A percentile compares a stretch with the other conserved stretches of the same genome.
Conservation (phyloP, 176 grass and related monocot species). For the Ensete glaucum region DNA sequence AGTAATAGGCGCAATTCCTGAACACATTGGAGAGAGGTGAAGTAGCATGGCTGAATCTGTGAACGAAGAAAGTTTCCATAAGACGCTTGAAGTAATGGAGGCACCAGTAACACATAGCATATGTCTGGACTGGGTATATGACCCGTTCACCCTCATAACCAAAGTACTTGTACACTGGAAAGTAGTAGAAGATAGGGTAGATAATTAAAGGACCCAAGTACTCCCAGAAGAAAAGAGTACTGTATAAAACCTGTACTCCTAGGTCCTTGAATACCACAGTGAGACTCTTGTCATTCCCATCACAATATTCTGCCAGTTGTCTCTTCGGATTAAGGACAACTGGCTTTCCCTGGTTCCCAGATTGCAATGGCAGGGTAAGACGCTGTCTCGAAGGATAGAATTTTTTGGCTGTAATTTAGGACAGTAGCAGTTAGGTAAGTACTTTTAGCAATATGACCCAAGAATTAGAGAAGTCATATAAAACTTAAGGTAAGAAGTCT, state of each 20-base stretch:
- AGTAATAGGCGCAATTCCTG: constrained; percentile 85
- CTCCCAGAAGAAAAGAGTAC: constrained; percentile 91
- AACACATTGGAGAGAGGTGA: constrained; percentile 83
- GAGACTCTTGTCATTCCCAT: constrained; percentile 44
- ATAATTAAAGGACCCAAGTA: constrained; percentile 75
- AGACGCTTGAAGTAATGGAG: constrained; percentile 95
- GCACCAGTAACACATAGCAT: constrained; percentile 86
- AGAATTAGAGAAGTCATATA: neutral
- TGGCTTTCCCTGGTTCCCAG: constrained; percentile 45
- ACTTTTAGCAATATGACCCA: neutral
- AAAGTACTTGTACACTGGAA: constrained; percentile 74
- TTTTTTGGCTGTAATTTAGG: constrained; percentile 56
- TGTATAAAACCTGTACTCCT: constrained; percentile 62
- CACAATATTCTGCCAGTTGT: constrained; percentile 59
- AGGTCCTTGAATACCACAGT: constrained; percentile 84
- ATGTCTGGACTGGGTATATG: constrained; percentile 72
- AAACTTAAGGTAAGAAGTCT: neutral
- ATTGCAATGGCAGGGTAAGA: constrained; percentile 57
- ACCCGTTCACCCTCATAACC: constrained; percentile 52
- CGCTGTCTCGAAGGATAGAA: constrained; percentile 79
- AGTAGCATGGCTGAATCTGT: constrained; percentile 87
- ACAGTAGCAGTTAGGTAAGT: neutral
- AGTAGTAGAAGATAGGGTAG: constrained; percentile 87
- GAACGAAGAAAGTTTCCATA: constrained; percentile 83
- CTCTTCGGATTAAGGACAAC: constrained; percentile 57